Conservation (phyloP, 169 alveolate genomes). For the Eimeria sp. region DNA sequence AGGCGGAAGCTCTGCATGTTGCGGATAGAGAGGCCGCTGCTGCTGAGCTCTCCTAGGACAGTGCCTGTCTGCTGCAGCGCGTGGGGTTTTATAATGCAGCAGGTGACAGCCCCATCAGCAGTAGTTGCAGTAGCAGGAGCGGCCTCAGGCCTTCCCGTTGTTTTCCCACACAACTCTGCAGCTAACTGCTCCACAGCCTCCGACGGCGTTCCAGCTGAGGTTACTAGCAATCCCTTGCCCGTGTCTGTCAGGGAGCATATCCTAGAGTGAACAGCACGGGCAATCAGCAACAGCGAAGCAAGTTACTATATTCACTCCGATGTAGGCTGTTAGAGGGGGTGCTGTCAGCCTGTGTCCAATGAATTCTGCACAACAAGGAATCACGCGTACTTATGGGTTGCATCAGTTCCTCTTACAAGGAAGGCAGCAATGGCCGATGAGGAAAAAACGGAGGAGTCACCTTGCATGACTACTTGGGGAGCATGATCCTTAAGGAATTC, state of each 20-base stretch:
- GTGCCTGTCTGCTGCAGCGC: slow-evolving; percentile 91
- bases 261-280: neutral
- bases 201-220: slow-evolving; percentile 14
- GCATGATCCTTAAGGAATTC: neutral
- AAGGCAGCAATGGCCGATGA: slow-evolving; percentile 30
- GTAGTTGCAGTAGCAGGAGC: slow-evolving; percentile 4
- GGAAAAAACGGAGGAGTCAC: neutral
- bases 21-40: slow-evolving; percentile 93
- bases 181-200: slow-evolving; percentile 31
- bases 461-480: neutral
- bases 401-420: neutral
- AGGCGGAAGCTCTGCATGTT: slow-evolving; percentile 92
- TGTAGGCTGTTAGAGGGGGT: neutral
- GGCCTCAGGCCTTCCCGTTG: neutral
- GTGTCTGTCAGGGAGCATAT: slow-evolving; percentile 3
- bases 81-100: slow-evolving; percentile 91
- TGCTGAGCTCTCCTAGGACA: slow-evolving; percentile 89
- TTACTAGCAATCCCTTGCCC: neutral
- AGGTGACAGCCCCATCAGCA: slow-evolving; percentile 86
- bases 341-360: neutral
- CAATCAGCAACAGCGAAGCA: neutral
- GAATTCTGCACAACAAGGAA: neutral
- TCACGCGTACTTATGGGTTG: slow-evolving; percentile 37
- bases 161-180: neutral
- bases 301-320: neutral